These are phyloP conservation scores for Filosporella fistucella DNA, from an alignment of 495 filamentous ascomycete species.

Conservation along the genomic window DNA sequence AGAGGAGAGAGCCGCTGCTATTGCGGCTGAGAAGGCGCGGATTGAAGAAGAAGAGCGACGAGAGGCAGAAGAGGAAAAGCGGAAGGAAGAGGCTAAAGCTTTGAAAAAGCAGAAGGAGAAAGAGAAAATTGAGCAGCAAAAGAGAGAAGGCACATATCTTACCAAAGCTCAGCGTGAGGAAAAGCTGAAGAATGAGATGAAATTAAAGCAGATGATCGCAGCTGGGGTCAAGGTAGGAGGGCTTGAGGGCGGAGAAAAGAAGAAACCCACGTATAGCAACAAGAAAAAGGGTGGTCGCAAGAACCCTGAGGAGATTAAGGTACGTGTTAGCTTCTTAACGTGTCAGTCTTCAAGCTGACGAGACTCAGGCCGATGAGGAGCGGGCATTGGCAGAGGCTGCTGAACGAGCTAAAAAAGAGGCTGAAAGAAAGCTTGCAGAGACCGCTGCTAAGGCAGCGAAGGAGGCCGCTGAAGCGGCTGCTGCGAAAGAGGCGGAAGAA, in stretches of 20 bases:
- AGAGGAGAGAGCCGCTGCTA: constrained; percentile 66
- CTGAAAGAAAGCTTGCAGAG: constrained; percentile 60
- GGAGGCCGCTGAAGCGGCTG: constrained; percentile 52
- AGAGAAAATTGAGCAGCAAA: constrained; percentile 91
- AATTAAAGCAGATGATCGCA: constrained; percentile 90
- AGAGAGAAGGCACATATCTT: constrained; percentile 90
- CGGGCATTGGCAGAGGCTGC: constrained; percentile 67
- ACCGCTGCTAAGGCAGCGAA: constrained; percentile 52
- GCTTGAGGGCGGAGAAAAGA: constrained; percentile 53
- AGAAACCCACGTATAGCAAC: constrained; percentile 68
- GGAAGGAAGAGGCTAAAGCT: constrained; percentile 67
- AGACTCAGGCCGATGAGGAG: constrained; percentile 57
- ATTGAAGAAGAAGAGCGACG: constrained; percentile 62
- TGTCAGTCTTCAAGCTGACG: neutral
- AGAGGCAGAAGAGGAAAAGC: constrained; percentile 72
- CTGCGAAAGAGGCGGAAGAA: constrained; percentile 47
- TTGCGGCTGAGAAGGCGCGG: constrained; percentile 70
- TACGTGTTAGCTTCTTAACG: constrained; percentile 3
- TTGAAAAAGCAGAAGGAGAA: constrained; percentile 93
- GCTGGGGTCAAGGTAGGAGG: constrained; percentile 81
- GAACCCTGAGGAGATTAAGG: constrained; percentile 60
- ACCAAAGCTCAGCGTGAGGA: constrained; percentile 92
- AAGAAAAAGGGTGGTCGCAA: constrained; percentile 67
- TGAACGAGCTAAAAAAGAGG: constrained; percentile 58
- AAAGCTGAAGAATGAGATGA: constrained; percentile 75